Evolutionary conservation across 768 basidiomycete genomes (phyloP), one percentile per base, ranked within the genome.

Genomic region (Suillus tomentosus): DNA sequence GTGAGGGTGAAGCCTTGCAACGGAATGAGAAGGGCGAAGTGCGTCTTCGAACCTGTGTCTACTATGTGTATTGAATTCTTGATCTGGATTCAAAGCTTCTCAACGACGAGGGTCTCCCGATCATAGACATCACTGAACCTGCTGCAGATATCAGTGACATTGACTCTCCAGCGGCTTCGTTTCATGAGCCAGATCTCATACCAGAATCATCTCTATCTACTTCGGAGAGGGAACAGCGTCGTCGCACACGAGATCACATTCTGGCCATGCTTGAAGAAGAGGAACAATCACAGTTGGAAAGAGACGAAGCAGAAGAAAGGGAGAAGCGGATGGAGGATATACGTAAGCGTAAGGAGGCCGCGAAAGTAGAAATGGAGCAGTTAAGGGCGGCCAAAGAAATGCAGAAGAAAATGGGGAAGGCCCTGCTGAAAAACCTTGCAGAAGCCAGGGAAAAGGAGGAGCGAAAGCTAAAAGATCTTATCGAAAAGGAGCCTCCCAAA

Each of bases 341-440:
- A 22, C 83, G 79, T 67, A 83, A 80, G 69, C 80, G 82, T 31
- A 84, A 79, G 68, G 79, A 84, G 65, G 84, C 81, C 5, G 81
- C 80, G 17, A 77, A 75, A 66, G 57, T 73, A 70, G 80, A 83
- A 62, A 70, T 80, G 62, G 77, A 80, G 45, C 75, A 65, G 48
- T 60, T 81, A 34, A 80, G 76, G 63, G 71, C 74, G 22, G 71
- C 77, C 22, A 77, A 74, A 47, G 80, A 88, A 64, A 76, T 91
- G 72, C 90, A 91, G 73, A 89, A 86, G 79, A 90, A 86, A 77
- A 91, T 94, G 89, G 91, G 90, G 3, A 86, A 82, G 67, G 86
- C 89, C 0, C 78, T 93, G 45, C 64, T 92, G 47, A 73, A 74
- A 54, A 81, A 81, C 62, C 61, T 56, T 17, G 74, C 79, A 7